Base-by-base conservation (phyloP, 148 eudicot species). In the Pouteria glomerata region DNA sequence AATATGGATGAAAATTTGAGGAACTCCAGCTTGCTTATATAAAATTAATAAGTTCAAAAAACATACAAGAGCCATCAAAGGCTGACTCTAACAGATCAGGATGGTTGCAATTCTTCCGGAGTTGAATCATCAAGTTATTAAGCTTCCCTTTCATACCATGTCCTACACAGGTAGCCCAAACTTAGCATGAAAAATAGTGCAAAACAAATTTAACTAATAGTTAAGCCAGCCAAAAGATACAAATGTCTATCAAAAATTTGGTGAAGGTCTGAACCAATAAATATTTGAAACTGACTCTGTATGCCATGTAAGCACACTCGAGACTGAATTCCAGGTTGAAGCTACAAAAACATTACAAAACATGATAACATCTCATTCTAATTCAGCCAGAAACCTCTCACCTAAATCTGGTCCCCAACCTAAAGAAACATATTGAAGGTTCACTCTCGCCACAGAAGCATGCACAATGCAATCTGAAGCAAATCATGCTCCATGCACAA, bases 51-150 rank as follows among this genome's bases (percentile, higher is more conserved):
- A 24, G 34, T 30, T 34, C n/a, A 53, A 74, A 47, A 21, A 14
- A 85, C 99, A 77, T 84, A 96, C 99, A 80, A 65, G 96, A 82
- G 59, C 90, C 95, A 83, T 88, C 85, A 81, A 81, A 92, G 24
- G 78, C 86, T 18, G 99, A 87, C 81, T 90, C 87, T 83, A 96
- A 71, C 13, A 96, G 96, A 83, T 92, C 97, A 29, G 99, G 99
- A 82, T 96, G 99, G 82, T 92, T 88, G 86, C 99, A 96, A 77
- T 86, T 88, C 80, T 96, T 96, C 73, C 99, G 78, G 23, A 96
- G 96, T 73, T 96, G 99, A 83, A 96, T 24, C 94, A 96, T 88
- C 78, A 96, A 34, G 75, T 96, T 92, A 50, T 85, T 86, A 31
- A 96, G 91, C 82, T 77, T 92, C 69, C 88, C 94, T 77, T 80